phyloP scores from a whole-genome alignment of 345 rosid species.

The Noccaea caerulescens region DNA sequence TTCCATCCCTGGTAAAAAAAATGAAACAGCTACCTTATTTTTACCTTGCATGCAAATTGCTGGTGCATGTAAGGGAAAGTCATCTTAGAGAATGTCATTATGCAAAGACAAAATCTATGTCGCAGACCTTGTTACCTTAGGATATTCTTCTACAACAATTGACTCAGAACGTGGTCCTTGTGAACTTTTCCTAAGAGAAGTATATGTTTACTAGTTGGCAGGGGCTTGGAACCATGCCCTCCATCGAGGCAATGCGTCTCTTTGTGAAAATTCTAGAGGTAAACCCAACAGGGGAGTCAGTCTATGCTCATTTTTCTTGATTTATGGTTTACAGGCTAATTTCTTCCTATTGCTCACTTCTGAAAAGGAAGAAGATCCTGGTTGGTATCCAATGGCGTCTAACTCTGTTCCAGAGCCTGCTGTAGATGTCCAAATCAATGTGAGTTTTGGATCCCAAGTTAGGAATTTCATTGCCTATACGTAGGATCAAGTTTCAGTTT shows the following conservation, averaged over 20 bases:
- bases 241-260: slow-evolving; percentile 96
- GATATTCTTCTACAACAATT: slow-evolving; percentile 8
- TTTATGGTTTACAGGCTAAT: slow-evolving; percentile 7
- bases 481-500: slow-evolving; percentile 15
- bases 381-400: slow-evolving; percentile 82
- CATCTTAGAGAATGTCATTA: slow-evolving; percentile 6
- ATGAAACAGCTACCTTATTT: background rate
- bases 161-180: background rate
- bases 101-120: background rate
- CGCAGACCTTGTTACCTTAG: background rate
- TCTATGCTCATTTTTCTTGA: slow-evolving; percentile 11
- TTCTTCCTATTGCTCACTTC: slow-evolving; percentile 11
- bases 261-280: slow-evolving; percentile 98
- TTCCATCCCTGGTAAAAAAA: background rate
- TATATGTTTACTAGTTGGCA: slow-evolving; percentile 76
- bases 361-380: slow-evolving; percentile 83
- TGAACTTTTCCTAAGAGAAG: slow-evolving; percentile 25
- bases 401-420: slow-evolving; percentile 59
- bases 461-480: background rate
- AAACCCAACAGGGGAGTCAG: background rate
- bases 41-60: background rate
- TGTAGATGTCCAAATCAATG: slow-evolving; percentile 61
- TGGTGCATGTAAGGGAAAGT: background rate
- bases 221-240: slow-evolving; percentile 84
- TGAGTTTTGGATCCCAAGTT: slow-evolving; percentile 46